Evolutionary conservation across 1,284 basidiomycete genomes (phyloP).

Genomic region (Trametes polyzona): DNA sequence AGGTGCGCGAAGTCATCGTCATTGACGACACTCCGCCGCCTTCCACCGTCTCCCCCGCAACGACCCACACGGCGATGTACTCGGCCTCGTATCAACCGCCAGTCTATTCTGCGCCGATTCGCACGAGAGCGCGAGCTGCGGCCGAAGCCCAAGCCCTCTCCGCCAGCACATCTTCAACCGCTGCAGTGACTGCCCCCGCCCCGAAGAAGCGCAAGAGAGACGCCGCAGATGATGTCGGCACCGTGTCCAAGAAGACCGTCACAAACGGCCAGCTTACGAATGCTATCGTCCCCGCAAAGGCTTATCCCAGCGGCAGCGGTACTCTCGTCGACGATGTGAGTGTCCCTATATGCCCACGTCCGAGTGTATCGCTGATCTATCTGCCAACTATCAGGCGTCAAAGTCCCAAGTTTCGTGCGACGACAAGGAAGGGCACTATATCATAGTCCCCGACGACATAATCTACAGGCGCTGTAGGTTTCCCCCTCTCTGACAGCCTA

Average conservation of each 20-base stretch:
- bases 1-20: constrained; percentile 81
- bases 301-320: constrained; percentile 65
- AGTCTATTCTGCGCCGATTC: constrained; percentile 68
- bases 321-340: constrained; percentile 66
- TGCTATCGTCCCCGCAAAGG: constrained; percentile 52
- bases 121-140: constrained; percentile 80
- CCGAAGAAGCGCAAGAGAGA: constrained; percentile 81
- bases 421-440: constrained; percentile 95
- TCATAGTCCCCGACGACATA: constrained; percentile 88
- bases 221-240: constrained; percentile 65
- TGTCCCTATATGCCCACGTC: constrained; percentile 29
- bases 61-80: constrained; percentile 62
- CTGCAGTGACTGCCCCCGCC: constrained; percentile 55
- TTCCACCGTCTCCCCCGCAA: constrained; percentile 74
- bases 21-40: constrained; percentile 86
- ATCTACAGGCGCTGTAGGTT: constrained; percentile 81
- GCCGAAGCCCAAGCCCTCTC: constrained; percentile 78
- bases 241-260: constrained; percentile 61
- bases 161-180: constrained; percentile 61
- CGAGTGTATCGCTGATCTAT: constrained; percentile 29
- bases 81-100: constrained; percentile 81
- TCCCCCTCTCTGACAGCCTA: constrained; percentile 10
- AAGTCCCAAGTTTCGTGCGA: constrained; percentile 76
- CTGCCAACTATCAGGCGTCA: constrained; percentile 49
- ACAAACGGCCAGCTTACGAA: constrained; percentile 50